A percentile compares a stretch with the other conserved stretches of the same genome.
These are phyloP conservation scores for Cylindrotheca fusiformis DNA, from an alignment of 108 stramenopile species.

Conservation along the genomic window DNA sequence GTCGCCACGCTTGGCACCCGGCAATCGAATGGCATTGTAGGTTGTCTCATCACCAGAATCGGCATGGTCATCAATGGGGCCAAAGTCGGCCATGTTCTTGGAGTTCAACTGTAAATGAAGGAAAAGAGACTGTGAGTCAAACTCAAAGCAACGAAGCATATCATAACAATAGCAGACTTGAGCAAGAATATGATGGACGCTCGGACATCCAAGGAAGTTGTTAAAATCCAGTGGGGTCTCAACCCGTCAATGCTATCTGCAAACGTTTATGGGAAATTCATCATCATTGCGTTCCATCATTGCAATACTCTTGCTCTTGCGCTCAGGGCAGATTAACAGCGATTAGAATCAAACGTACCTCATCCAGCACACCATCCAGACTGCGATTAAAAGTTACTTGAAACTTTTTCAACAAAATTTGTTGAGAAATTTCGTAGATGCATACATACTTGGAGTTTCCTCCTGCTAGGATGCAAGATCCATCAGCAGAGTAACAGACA, in stretches of 20 bases:
- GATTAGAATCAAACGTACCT: slow-evolving; percentile 49
- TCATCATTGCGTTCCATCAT: slow-evolving; percentile 49
- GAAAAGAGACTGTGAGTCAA: slow-evolving; percentile 1
- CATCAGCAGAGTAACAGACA: slow-evolving; percentile 97
- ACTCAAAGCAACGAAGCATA: not conserved
- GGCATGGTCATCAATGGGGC: slow-evolving; percentile 75
- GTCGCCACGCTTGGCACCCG: slow-evolving; percentile 85
- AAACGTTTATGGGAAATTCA: slow-evolving; percentile 73
- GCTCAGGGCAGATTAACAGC: not conserved
- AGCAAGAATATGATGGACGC: slow-evolving; percentile 16
- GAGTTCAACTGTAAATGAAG: slow-evolving; percentile 60
- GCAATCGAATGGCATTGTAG: slow-evolving; percentile 57
- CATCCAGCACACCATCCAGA: slow-evolving; percentile 86
- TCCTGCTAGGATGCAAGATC: slow-evolving; percentile 92
- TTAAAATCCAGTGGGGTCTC: slow-evolving; percentile 41
- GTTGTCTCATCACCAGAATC: slow-evolving; percentile 76
- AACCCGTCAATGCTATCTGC: slow-evolving; percentile 50
- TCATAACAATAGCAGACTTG: not conserved
- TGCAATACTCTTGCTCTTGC: not conserved
- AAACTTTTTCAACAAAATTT: slow-evolving; percentile 97
- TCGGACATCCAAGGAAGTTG: slow-evolving; percentile 78
- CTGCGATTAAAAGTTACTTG: slow-evolving; percentile 97
- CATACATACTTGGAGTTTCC: slow-evolving; percentile 98
- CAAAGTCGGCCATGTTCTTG: slow-evolving; percentile 78
- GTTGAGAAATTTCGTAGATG: slow-evolving; percentile 92